Percentiles rank a stretch among this genome's conserved stretches.
Evolutionary conservation across 208 protist genomes (phyloP).

Genomic region (Acanthamoeba healyi): DNA sequence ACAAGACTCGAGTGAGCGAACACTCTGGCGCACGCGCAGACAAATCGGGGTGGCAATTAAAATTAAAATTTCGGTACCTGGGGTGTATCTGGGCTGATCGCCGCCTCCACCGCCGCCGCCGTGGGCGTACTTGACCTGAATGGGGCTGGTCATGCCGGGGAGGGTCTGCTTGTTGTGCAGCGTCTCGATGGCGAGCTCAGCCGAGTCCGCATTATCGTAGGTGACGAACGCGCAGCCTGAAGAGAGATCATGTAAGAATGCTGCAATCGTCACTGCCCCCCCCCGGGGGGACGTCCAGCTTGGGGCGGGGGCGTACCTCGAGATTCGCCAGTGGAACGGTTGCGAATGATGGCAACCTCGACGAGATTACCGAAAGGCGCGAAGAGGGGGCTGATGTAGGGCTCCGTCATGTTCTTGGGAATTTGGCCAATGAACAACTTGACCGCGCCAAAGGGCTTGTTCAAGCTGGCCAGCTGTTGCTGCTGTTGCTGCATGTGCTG

Average conservation of each 20-base stretch:
- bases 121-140: slow-evolving; percentile 53
- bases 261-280: no score
- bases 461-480: background rate
- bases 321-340: slow-evolving; percentile 61
- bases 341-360: slow-evolving; percentile 69
- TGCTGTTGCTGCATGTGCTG: background rate
- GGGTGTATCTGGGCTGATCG: background rate
- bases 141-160: slow-evolving; percentile 42
- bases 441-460: slow-evolving; percentile 9
- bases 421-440: slow-evolving; percentile 78
- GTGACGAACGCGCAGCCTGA: slow-evolving; percentile 79
- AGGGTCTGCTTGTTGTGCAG: slow-evolving; percentile 80
- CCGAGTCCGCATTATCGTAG: slow-evolving; percentile 26
- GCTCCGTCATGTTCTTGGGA: slow-evolving; percentile 11
- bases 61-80: background rate
- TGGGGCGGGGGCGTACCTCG: background rate
- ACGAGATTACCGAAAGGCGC: slow-evolving; percentile 25
- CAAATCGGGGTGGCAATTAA: no score
- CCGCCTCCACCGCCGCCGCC: background rate
- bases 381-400: background rate
- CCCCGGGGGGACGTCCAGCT: no score
- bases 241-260: no score
- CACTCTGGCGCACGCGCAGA: no score
- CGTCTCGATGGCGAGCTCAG: slow-evolving; percentile 65
- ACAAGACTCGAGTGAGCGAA: no score